Conservation (phyloP, 306 rosid species). For the Malus fusca region DNA sequence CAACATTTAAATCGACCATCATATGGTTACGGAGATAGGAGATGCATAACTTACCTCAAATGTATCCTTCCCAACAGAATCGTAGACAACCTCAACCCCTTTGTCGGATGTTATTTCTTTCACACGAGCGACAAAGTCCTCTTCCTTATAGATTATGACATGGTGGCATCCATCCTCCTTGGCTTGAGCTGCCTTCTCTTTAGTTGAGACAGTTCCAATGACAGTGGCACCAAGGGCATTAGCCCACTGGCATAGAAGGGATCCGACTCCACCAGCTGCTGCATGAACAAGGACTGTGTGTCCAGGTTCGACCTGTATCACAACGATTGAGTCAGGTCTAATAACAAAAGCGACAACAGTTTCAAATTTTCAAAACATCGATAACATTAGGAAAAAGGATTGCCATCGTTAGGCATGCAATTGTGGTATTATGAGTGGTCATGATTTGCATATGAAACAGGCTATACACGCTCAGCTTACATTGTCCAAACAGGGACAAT, state of each 20-base stretch:
- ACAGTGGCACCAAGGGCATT: constrained; percentile 88
- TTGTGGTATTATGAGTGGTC: no score
- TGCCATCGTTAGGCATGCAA: no score
- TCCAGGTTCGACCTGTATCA: constrained; percentile 61
- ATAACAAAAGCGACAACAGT: background rate
- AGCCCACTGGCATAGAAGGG: constrained; percentile 91
- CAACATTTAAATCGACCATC: background rate
- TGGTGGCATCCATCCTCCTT: constrained; percentile 89
- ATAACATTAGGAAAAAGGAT: no score
- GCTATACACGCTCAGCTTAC: no score
- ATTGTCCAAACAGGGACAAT: no score
- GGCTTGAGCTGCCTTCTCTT: constrained; percentile 88
- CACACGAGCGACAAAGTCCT: constrained; percentile 79
- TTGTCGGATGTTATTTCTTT: constrained; percentile 67
- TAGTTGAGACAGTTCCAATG: constrained; percentile 73
- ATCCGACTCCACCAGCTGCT: constrained; percentile 96
- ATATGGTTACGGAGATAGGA: background rate
- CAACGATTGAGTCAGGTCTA: background rate
- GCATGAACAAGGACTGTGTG: constrained; percentile 82
- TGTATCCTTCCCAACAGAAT: constrained; percentile 87
- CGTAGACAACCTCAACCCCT: constrained; percentile 91
- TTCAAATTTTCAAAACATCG: background rate
- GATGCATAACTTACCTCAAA: constrained; percentile 52
- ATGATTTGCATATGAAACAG: no score
- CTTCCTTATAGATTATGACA: constrained; percentile 57